These are phyloP conservation scores for Eremothecium sinecaudum DNA, from an alignment of 1,139 yeast genomes.

Conservation along the genomic window DNA sequence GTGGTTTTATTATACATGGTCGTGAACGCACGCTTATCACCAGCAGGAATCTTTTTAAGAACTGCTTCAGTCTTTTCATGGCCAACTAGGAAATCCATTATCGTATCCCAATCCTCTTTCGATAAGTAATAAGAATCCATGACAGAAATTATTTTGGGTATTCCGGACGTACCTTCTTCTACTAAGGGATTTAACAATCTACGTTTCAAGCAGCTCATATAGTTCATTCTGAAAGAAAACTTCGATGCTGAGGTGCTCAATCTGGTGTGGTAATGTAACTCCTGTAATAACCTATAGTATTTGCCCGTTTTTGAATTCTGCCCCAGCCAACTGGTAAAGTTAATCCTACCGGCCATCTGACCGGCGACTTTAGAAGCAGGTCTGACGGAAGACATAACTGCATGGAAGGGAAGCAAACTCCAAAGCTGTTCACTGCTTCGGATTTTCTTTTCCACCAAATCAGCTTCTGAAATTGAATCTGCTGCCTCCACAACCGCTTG, in stretches of 20 bases:
- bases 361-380: constrained; percentile 80
- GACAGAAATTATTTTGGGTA: constrained; percentile 50
- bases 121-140: constrained; percentile 83
- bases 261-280: constrained; percentile 79
- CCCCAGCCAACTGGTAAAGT: constrained; percentile 84
- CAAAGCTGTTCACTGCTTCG: constrained; percentile 93
- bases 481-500: constrained; percentile 69
- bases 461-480: constrained; percentile 74
- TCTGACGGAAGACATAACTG: constrained; percentile 71
- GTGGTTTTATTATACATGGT: constrained; percentile 61
- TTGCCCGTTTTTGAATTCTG: constrained; percentile 81
- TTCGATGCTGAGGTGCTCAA: constrained; percentile 71
- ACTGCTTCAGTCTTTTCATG: constrained; percentile 38
- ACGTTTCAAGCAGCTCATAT: constrained; percentile 55
- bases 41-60: constrained; percentile 58
- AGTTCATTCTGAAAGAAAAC: constrained; percentile 65
- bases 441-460: constrained; percentile 67
- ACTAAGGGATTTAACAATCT: constrained; percentile 50
- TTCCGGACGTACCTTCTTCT: constrained; percentile 48
- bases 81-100: constrained; percentile 77
- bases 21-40: constrained; percentile 77
- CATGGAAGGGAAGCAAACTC: constrained; percentile 91
- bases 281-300: constrained; percentile 70
- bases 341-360: constrained; percentile 53
- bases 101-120: constrained; percentile 83